Base-by-base conservation (phyloP, 805 yeast genomes). In the Tetrapisispora taiwanensis region DNA sequence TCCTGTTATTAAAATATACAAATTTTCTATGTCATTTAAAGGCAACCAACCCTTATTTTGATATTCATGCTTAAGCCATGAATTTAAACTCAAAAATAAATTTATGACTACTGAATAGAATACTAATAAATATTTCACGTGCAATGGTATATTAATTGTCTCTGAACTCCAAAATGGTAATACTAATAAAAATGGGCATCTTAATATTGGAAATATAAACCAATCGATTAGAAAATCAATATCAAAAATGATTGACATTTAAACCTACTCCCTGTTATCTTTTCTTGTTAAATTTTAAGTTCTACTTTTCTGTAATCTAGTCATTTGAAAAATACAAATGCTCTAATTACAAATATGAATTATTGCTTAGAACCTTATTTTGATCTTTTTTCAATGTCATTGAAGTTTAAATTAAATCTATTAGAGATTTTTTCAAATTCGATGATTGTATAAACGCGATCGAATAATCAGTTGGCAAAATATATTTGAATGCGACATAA, bases 1-100 rank as follows among this genome's bases (percentile, higher is more conserved):
- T 28, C 72, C 72, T 5, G 72, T 67, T 0, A 68, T 48, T 1
- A 49, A 36, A 10, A 49, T 45, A 2, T 43, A 44, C 8, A 47
- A 43, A 7, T 47, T 31, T 0, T 37, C 34, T 7, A 48, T 9
- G 2, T 44, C 32, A 10, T 43, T 41, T 6, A 45, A 30, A 5
- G 34, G 30, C 27, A 36, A 18, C 55, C 54, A 52, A 14, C 30
- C 24, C n/a, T 26, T 22, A 14, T 18, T 30, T 7, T 52, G 52
- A 30, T 39, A 27, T 9, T 37, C 17, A 18, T 12, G 7, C 30
- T 47, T 50, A 30, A 35, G 44, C 39, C 36, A 39, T 2, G 24
- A 7, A 42, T 53, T 49, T 3, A 50, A 18, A 7, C 14, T 10
- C 9, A 47, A 9, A 19, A 46, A 46, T 2, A 39, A 7, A 19